Base-by-base conservation (phyloP, 768 basidiomycete genomes). In the Auricularia cornea region DNA sequence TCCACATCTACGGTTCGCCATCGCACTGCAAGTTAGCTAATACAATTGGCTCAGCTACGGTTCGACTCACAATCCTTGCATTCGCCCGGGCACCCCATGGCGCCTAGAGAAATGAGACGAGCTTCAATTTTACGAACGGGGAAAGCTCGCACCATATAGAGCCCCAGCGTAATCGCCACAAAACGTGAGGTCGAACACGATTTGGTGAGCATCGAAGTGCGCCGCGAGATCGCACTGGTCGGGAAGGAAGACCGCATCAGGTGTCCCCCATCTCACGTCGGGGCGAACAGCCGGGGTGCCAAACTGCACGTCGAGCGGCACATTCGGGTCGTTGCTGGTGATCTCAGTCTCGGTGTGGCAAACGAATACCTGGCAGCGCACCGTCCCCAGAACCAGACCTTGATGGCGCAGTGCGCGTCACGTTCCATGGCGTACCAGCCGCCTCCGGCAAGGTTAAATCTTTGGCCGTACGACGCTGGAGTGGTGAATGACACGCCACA, bases 101-200 rank as follows among this genome's bases (percentile, higher is more conserved):
- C 30, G 3, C 31, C 31, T 38, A 28, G 16, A 73, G 66, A 84
- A 84, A 20, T 78, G 77, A 18, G 80, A 73, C 2, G 28, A 29
- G 4, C 28, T 10, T 8, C 26, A n/a, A 20, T 8, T n/a, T n/a
- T n/a, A n/a, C 54, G 28, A 14, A 57, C 54, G 28, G 26, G 29
- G n/a, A n/a, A n/a, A n/a, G n/a, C n/a, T n/a, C 54, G 26, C 28
- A 57, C 54, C 51, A 67, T 75, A 84, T 2, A 70, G 72, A n/a
- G 70, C 64, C 4, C 81, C 81, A 23, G 82, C 84, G 80, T 80
- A 83, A 67, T 85, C 81, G 23, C 83, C 84, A 67, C 86, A 87
- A 64, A 87, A 82, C 30, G 85, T 87, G 62, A 81, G 70, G 67
- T 87, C 83, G 65, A 87, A 84, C 30, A 86, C 74, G 40, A 86